Evolutionary conservation across 768 basidiomycete species (phyloP).

Genomic region (Chalciporus sphaerocephalus): DNA sequence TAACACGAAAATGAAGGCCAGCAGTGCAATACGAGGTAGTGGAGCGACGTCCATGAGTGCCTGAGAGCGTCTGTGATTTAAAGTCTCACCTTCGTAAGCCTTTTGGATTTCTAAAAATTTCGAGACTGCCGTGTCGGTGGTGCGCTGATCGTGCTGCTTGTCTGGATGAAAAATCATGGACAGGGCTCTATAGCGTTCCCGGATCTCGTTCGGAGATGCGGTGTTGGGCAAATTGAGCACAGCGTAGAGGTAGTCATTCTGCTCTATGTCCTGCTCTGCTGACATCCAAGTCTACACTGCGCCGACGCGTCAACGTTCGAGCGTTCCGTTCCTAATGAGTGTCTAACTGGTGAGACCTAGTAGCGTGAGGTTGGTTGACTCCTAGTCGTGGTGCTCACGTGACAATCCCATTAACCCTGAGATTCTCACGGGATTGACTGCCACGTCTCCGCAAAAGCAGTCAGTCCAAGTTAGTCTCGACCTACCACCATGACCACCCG

Average conservation of each 20-base stretch:
- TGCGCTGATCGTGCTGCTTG: conserved; percentile 59
- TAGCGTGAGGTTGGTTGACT: too few relatives aligned
- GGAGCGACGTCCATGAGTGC: background rate
- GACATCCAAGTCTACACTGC: conserved; percentile 8
- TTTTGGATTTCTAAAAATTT: conserved; percentile 75
- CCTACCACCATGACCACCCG: conserved; percentile 63
- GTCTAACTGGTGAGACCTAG: too few relatives aligned
- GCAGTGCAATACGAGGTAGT: background rate
- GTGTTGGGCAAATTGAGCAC: conserved; percentile 66
- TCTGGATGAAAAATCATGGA: conserved; percentile 85
- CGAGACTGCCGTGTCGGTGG: conserved; percentile 55
- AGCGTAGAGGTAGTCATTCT: conserved; percentile 34
- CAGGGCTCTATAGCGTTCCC: conserved; percentile 65
- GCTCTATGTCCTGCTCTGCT: conserved; percentile 5
- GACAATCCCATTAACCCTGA: conserved; percentile 19
- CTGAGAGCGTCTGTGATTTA: background rate
- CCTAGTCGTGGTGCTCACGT: conserved; percentile 22
- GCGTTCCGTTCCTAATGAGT: background rate
- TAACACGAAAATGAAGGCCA: conserved; percentile 7
- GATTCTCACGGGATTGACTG: conserved; percentile 24
- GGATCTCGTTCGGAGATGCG: conserved; percentile 64
- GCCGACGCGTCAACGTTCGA: background rate
- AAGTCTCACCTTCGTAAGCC: conserved; percentile 67
- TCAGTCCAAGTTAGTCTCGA: background rate
- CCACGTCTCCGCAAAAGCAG: conserved; percentile 24